These are phyloP conservation scores for Lasiodiplodia sp. DNA, from an alignment of 2,329 filamentous ascomycete species.

Conservation along the genomic window DNA sequence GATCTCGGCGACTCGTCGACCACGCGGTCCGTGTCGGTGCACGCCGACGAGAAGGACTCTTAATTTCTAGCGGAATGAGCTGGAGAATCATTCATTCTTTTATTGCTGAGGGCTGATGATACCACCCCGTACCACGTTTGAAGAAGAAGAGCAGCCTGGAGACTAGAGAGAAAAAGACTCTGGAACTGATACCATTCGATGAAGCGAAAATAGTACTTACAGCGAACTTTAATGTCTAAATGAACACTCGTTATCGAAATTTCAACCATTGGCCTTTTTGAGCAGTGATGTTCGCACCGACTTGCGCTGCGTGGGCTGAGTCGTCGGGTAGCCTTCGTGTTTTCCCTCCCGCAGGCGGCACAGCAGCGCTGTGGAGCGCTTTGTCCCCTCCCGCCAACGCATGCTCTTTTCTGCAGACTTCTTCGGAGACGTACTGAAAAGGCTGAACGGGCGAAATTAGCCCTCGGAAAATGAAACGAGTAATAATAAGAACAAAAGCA, in stretches of 20 bases:
- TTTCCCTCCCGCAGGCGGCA: not conserved
- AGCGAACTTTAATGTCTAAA: not conserved
- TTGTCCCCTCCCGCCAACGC: too few relatives aligned
- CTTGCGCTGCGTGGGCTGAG: too few relatives aligned
- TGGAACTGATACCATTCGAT: not conserved
- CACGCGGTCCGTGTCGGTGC: not conserved
- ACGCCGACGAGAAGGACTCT: not conserved
- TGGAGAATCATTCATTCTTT: not conserved
- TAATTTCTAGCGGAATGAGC: not conserved
- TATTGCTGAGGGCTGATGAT: too few relatives aligned
- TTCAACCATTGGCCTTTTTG: not conserved
- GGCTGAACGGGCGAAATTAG: too few relatives aligned
- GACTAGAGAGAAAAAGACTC: not conserved
- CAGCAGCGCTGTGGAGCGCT: too few relatives aligned
- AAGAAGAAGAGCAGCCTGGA: not conserved
- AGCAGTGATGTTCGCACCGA: not conserved
- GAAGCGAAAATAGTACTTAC: not conserved
- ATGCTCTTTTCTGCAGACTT: too few relatives aligned
- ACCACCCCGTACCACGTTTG: not conserved
- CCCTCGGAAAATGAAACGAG: too few relatives aligned
- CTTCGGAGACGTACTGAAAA: too few relatives aligned
- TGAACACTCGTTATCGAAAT: not conserved
- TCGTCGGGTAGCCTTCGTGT: not conserved
- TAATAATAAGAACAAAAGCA: too few relatives aligned
- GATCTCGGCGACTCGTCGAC: conserved; percentile 1